Evolutionary conservation across 2,329 filamentous ascomycete genomes (phyloP).

Genomic region (Pleomassaria siparia): DNA sequence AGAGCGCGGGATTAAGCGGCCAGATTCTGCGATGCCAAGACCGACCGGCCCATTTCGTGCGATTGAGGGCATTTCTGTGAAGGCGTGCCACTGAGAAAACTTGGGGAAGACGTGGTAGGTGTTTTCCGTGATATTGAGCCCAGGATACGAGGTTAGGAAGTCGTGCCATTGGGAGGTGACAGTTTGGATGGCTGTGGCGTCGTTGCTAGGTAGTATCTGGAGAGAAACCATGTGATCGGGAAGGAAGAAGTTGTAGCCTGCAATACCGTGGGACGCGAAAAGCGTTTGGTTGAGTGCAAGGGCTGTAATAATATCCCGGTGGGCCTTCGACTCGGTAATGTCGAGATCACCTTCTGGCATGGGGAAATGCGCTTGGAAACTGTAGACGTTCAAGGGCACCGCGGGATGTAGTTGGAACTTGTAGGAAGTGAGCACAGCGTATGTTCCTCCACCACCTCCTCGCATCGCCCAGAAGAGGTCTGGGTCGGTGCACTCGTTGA

Average conservation of each 20-base stretch:
- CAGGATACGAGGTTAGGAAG: constrained; percentile 35
- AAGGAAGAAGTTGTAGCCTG: constrained; percentile 40
- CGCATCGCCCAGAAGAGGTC: constrained; percentile 43
- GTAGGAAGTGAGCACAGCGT: constrained; percentile 39
- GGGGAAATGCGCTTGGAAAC: constrained; percentile 35
- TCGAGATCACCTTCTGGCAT: constrained; percentile 22
- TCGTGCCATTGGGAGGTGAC: constrained; percentile 34
- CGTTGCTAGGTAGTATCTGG: constrained; percentile 31
- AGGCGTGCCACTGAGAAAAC: constrained; percentile 35
- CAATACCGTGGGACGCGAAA: constrained; percentile 33
- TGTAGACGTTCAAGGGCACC: constrained; percentile 39
- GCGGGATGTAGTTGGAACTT: constrained; percentile 39
- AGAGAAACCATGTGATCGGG: constrained; percentile 35
- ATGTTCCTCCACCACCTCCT: constrained; percentile 40
- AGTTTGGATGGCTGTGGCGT: constrained; percentile 25
- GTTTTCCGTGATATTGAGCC: constrained; percentile 33
- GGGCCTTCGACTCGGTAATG: constrained; percentile 33
- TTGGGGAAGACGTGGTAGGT: constrained; percentile 33
- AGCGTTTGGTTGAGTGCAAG: constrained; percentile 34
- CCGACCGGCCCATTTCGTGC: constrained; percentile 38
- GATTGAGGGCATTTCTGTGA: constrained; percentile 32
- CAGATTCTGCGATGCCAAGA: constrained; percentile 34
- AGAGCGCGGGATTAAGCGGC: constrained; percentile 34
- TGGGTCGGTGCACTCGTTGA: constrained; percentile 37
- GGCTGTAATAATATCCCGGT: constrained; percentile 32